A percentile compares a stretch with the other conserved stretches of the same genome.
Conservation (phyloP, 2,329 filamentous ascomycete species). For the Coniochaeta sp. region DNA sequence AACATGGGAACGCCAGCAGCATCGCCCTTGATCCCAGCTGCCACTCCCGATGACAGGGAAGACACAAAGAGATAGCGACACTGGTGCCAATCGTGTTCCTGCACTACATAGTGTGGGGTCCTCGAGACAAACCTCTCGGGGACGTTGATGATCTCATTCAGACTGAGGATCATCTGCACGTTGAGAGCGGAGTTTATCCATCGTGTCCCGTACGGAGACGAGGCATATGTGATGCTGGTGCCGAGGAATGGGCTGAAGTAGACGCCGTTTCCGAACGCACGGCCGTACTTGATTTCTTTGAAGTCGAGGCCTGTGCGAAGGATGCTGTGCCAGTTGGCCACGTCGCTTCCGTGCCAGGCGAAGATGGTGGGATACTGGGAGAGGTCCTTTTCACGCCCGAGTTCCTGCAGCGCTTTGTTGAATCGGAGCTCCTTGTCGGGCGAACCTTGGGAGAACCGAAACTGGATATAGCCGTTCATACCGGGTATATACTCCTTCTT, state of each 20-base stretch:
- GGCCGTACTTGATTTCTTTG: slow-evolving; percentile 53
- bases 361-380: slow-evolving; percentile 62
- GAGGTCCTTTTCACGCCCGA: slow-evolving; percentile 19
- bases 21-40: no score
- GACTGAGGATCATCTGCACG: slow-evolving; percentile 53
- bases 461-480: slow-evolving; percentile 67
- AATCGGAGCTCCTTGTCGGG: slow-evolving; percentile 82
- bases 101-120: slow-evolving; percentile 62
- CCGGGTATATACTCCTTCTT: slow-evolving; percentile 50
- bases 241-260: slow-evolving; percentile 64
- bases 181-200: slow-evolving; percentile 62
- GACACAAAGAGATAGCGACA: slow-evolving; percentile 71
- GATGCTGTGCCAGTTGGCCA: slow-evolving; percentile 86
- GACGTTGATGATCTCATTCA: slow-evolving; percentile 81
- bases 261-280: slow-evolving; percentile 70
- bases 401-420: slow-evolving; percentile 49
- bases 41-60: no score
- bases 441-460: slow-evolving; percentile 80
- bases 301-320: slow-evolving; percentile 77
- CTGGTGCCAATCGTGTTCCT: slow-evolving; percentile 79
- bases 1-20: slow-evolving; percentile 7
- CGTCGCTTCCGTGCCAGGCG: slow-evolving; percentile 75
- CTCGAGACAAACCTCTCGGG: slow-evolving; percentile 51
- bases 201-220: neutral
- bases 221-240: slow-evolving; percentile 48